A percentile compares a stretch with the other conserved stretches of the same genome.
These are phyloP conservation scores for Desmodesmus armatus DNA, from an alignment of 139 green algal genomes.

Conservation along the genomic window DNA sequence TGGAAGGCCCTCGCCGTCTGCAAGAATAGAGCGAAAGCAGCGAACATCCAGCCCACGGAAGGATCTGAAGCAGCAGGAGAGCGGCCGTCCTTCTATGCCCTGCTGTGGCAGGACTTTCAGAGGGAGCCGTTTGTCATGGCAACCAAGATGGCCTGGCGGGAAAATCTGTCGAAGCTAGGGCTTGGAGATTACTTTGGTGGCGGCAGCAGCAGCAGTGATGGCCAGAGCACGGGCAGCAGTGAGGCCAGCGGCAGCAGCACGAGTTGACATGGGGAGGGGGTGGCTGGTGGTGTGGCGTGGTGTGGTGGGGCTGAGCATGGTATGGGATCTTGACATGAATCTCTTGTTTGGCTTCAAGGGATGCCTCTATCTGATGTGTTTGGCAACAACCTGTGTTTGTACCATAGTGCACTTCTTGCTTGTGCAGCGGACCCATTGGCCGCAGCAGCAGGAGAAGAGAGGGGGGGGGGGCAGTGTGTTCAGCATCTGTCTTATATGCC, in stretches of 20 bases:
- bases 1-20: not conserved
- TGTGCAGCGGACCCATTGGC: not conserved
- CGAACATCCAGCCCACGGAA: too few relatives aligned
- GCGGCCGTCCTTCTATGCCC: not conserved
- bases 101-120: slow-evolving; percentile 14
- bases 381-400: not conserved
- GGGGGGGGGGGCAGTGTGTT: too few relatives aligned
- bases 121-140: not conserved
- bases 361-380: not conserved
- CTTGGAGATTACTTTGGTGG: not conserved
- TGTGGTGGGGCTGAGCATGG: too few relatives aligned
- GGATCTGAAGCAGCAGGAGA: too few relatives aligned
- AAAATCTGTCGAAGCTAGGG: too few relatives aligned
- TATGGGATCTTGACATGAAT: too few relatives aligned
- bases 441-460: not conserved
- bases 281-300: too few relatives aligned
- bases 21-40: not conserved
- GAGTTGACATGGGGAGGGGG: not conserved
- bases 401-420: not conserved
- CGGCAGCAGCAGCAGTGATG: not conserved
- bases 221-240: not conserved
- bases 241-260: not conserved
- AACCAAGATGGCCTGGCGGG: not conserved
- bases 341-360: not conserved
- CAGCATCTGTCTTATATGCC: too few relatives aligned